Evolutionary conservation across 2,329 filamentous ascomycete genomes (phyloP).

Genomic region (Didymellaceae sp.): DNA sequence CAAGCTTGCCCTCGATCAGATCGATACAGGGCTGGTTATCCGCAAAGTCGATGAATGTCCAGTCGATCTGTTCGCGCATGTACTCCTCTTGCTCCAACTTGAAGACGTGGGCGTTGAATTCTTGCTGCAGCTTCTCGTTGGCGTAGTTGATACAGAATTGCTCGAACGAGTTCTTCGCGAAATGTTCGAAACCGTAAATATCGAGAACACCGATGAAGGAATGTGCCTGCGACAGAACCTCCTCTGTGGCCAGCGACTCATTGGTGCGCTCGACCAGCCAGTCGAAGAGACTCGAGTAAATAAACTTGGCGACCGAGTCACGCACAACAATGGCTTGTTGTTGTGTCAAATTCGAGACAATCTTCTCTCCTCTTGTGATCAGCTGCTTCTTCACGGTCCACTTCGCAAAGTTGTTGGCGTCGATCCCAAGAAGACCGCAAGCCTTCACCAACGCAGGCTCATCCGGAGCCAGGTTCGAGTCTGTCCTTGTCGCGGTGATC

Average conservation of each 20-base stretch:
- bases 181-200: conserved; percentile 99
- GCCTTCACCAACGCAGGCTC: conserved; percentile 85
- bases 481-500: conserved; percentile 87
- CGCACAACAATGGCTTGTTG: conserved; percentile 93
- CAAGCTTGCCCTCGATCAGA: conserved; percentile 94
- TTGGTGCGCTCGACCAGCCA: conserved; percentile 99
- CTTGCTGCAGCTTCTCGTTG: conserved; percentile 98
- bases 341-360: conserved; percentile 91
- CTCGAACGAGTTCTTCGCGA: conserved; percentile 99
- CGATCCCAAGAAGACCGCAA: conserved; percentile 84
- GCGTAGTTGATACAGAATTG: conserved; percentile 99
- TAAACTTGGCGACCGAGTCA: conserved; percentile 97
- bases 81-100: conserved; percentile 99
- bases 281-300: conserved; percentile 97
- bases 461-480: conserved; percentile 79
- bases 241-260: conserved; percentile 83
- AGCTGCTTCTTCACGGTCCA: conserved; percentile 99
- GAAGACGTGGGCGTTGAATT: conserved; percentile 99
- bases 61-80: conserved; percentile 93
- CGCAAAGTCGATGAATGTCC: conserved; percentile 99
- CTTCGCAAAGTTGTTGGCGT: conserved; percentile 85
- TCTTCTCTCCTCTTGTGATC: conserved; percentile 95
- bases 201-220: conserved; percentile 98
- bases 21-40: conserved; percentile 99
- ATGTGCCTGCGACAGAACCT: conserved; percentile 79